Evolutionary conservation across 1,284 basidiomycete genomes (phyloP).

Genomic region (Ceratobasidium theobromae): DNA sequence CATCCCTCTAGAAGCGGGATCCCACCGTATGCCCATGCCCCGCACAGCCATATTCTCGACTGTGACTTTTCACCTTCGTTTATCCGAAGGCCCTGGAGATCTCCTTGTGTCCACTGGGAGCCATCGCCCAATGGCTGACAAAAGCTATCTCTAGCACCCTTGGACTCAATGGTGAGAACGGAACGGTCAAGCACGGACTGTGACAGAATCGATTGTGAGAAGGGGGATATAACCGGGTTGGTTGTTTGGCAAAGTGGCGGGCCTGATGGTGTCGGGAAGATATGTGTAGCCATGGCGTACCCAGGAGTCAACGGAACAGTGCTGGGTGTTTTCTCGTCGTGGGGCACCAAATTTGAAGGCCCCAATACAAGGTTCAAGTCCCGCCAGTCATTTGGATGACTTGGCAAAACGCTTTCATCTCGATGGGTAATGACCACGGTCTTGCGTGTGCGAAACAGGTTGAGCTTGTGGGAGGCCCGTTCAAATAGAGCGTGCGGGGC

Average conservation of each 20-base stretch:
- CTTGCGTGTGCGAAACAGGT: slow-evolving; percentile 54
- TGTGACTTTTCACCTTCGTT: slow-evolving; percentile 36
- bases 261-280: slow-evolving; percentile 41
- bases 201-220: slow-evolving; percentile 53
- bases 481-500: slow-evolving; percentile 39
- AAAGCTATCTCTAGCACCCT: slow-evolving; percentile 45
- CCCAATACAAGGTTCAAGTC: slow-evolving; percentile 63
- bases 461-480: slow-evolving; percentile 46
- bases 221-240: slow-evolving; percentile 63
- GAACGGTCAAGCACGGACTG: slow-evolving; percentile 63
- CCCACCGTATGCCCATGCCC: slow-evolving; percentile 57
- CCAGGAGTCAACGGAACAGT: slow-evolving; percentile 44
- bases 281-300: slow-evolving; percentile 68
- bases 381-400: slow-evolving; percentile 51
- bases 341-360: slow-evolving; percentile 33
- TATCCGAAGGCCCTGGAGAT: slow-evolving; percentile 42
- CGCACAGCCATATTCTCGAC: slow-evolving; percentile 60
- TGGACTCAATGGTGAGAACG: slow-evolving; percentile 54
- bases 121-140: neutral
- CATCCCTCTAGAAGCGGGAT: slow-evolving; percentile 68
- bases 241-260: slow-evolving; percentile 64
- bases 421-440: slow-evolving; percentile 48
- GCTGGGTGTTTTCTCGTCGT: slow-evolving; percentile 37
- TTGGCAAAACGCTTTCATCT: slow-evolving; percentile 59
- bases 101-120: slow-evolving; percentile 40